These are phyloP conservation scores for Cucurbitaria berberidis DNA, from an alignment of 2,329 filamentous ascomycete genomes.

Conservation along the genomic window DNA sequence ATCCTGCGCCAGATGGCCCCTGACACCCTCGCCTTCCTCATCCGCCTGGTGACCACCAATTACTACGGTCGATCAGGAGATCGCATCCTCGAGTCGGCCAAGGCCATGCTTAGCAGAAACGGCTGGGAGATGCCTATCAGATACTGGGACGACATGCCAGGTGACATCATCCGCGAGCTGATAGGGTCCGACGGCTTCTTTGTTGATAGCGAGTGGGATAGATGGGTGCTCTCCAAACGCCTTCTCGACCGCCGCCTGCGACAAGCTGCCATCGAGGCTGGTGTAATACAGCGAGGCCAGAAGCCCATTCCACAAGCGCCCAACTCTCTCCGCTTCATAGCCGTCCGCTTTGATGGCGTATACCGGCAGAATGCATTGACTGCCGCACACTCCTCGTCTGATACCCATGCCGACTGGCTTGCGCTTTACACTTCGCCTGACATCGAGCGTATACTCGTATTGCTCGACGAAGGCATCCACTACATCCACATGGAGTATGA, in stretches of 20 bases:
- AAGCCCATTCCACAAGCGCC: constrained; percentile 55
- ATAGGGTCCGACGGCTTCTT: constrained; percentile 66
- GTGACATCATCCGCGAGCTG: constrained; percentile 64
- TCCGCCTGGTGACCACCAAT: constrained; percentile 61
- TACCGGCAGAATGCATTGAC: constrained; percentile 56
- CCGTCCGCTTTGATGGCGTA: constrained; percentile 59
- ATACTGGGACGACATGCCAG: constrained; percentile 64
- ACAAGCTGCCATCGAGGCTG: constrained; percentile 55
- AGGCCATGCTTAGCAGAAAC: constrained; percentile 63
- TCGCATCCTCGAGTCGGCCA: constrained; percentile 62
- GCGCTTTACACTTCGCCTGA: constrained; percentile 61
- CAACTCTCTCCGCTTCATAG: constrained; percentile 56
- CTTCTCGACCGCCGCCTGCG: constrained; percentile 60
- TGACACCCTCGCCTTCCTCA: constrained; percentile 55
- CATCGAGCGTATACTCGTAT: constrained; percentile 61
- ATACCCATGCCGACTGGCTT: constrained; percentile 57
- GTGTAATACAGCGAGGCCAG: constrained; percentile 54
- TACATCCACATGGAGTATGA: constrained; percentile 66
- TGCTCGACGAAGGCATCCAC: constrained; percentile 65
- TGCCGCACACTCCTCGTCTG: constrained; percentile 46
- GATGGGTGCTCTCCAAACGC: constrained; percentile 62
- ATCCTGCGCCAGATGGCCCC: constrained; percentile 63
- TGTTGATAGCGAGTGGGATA: constrained; percentile 63
- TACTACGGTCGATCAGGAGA: constrained; percentile 64
- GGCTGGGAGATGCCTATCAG: constrained; percentile 62